phyloP scores from a whole-genome alignment of 345 rosid species.

The Acer yangbiense region DNA sequence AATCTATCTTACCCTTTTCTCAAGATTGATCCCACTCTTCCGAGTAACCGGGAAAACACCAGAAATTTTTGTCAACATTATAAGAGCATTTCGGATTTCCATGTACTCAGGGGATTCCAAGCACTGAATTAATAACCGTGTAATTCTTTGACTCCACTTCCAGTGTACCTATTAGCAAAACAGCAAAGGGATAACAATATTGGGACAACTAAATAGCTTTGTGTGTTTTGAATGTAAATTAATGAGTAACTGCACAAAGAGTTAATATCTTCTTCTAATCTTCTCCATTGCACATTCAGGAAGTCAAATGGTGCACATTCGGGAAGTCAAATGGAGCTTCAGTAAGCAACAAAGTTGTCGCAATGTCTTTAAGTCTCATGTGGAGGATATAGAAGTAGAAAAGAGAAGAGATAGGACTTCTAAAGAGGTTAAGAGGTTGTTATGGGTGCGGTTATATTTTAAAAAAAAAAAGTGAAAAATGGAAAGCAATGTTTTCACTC shows the following conservation, averaged over 20 bases:
- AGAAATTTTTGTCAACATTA: conserved; percentile 92
- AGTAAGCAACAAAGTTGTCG: background rate
- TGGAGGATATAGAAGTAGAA: background rate
- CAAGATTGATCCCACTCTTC: conserved; percentile 97
- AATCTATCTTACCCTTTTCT: conserved; percentile 71
- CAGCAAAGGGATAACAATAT: conserved; percentile 16
- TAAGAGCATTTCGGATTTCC: conserved; percentile 98
- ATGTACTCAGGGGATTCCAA: conserved; percentile 95
- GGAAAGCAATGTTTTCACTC: background rate
- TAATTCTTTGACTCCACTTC: conserved; percentile 99
- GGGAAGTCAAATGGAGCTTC: background rate
- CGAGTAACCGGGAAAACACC: conserved; percentile 96
- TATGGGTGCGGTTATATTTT: background rate
- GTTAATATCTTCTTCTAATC: background rate
- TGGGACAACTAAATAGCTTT: background rate
- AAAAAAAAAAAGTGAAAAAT: background rate
- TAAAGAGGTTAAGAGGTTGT: background rate
- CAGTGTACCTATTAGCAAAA: conserved; percentile 80
- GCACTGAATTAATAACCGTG: conserved; percentile 88
- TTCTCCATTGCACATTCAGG: background rate
- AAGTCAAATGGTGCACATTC: background rate
- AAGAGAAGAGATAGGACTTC: background rate
- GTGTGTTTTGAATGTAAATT: background rate
- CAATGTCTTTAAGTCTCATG: conserved; percentile 3
- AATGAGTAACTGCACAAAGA: background rate